Conservation (phyloP, 768 basidiomycete species). For the Collybia sp. region DNA sequence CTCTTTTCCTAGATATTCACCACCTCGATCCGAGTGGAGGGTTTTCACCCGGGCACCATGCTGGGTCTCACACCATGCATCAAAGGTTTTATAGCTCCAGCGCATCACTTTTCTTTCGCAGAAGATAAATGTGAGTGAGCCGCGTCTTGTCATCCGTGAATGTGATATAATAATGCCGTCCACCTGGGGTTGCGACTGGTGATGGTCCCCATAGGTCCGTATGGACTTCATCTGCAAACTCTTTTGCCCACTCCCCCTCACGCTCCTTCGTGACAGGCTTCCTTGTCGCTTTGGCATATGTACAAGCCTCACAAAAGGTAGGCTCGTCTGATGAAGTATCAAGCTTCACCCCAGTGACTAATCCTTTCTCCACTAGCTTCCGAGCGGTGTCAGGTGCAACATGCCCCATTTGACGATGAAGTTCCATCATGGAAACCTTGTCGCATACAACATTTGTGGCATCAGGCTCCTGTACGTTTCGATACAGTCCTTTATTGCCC, state of each 20-base stretch:
- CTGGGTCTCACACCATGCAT: too few relatives aligned
- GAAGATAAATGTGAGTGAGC: too few relatives aligned
- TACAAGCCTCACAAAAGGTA: constrained; percentile 23
- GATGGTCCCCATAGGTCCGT: constrained; percentile 36
- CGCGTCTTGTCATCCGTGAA: constrained; percentile 24
- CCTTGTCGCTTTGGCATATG: constrained; percentile 21
- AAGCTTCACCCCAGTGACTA: not conserved
- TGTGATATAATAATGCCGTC: constrained; percentile 21
- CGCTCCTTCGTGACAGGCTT: constrained; percentile 11
- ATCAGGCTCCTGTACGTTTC: too few relatives aligned
- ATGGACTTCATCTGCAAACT: constrained; percentile 18
- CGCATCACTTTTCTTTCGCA: too few relatives aligned
- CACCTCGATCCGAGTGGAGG: constrained; percentile 24
- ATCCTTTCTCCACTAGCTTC: too few relatives aligned
- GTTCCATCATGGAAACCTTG: too few relatives aligned
- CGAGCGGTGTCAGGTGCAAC: too few relatives aligned
- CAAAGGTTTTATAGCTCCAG: too few relatives aligned
- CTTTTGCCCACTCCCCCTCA: constrained; percentile 1
- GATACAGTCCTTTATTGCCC: too few relatives aligned
- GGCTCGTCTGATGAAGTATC: not conserved
- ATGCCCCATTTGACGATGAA: too few relatives aligned
- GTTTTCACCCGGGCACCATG: constrained; percentile 10
- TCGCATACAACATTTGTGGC: too few relatives aligned
- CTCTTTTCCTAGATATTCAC: constrained; percentile 21
- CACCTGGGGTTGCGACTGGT: constrained; percentile 8